Percentiles rank a stretch among this genome's conserved stretches.
These are phyloP conservation scores for Coemansia sp. DNA, from an alignment of 192 early-diverging fungal species.

Conservation along the genomic window DNA sequence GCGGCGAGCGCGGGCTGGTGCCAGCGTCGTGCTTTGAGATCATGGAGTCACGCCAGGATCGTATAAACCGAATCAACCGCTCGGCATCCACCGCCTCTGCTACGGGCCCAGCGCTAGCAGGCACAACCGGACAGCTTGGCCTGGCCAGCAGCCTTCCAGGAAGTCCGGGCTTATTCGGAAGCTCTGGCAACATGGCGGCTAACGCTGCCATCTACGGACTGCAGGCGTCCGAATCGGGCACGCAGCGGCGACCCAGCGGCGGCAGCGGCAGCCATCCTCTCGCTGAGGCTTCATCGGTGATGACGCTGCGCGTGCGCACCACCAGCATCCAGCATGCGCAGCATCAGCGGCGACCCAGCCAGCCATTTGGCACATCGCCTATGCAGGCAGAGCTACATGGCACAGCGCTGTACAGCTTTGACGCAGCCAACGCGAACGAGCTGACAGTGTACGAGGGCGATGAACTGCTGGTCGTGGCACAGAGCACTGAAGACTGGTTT, in stretches of 20 bases:
- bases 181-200: not conserved
- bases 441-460: constrained; percentile 69
- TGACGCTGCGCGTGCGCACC: constrained; percentile 47
- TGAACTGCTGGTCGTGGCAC: constrained; percentile 73
- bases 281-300: constrained; percentile 20
- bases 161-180: too few species aligned
- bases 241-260: constrained; percentile 34
- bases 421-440: constrained; percentile 71
- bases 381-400: constrained; percentile 59
- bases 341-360: constrained; percentile 31
- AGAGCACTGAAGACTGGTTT: constrained; percentile 77
- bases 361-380: constrained; percentile 16
- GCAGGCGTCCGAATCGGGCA: constrained; percentile 14
- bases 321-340: constrained; percentile 41
- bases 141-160: constrained; percentile 28
- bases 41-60: constrained; percentile 55
- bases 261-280: constrained; percentile 14
- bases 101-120: constrained; percentile 6
- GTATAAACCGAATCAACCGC: constrained; percentile 51
- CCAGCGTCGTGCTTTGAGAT: constrained; percentile 74
- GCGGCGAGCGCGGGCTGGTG: constrained; percentile 67
- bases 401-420: constrained; percentile 73
- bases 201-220: constrained; percentile 11
- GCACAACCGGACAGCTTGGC: constrained; percentile 20
- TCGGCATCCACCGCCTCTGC: constrained; percentile 42